Conservation (phyloP, 495 filamentous ascomycete genomes). For the Neurospora sp. region DNA sequence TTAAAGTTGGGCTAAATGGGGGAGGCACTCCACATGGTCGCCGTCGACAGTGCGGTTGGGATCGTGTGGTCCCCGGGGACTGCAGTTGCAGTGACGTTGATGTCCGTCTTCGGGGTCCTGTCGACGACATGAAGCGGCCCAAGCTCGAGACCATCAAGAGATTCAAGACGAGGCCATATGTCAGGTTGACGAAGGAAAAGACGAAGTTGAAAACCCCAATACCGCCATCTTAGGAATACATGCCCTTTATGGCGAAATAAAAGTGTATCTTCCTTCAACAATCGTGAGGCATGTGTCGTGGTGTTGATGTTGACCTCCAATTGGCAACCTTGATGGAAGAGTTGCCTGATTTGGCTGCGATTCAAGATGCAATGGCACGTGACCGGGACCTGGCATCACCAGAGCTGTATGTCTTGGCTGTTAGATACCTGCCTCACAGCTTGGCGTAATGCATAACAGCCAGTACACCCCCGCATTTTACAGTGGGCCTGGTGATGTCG, state of each 20-base stretch:
- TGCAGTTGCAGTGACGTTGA: background rate
- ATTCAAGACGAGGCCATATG: background rate
- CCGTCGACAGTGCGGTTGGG: background rate
- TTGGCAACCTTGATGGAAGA: background rate
- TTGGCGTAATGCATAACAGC: background rate
- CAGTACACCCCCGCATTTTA: background rate
- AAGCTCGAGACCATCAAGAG: background rate
- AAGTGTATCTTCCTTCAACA: background rate
- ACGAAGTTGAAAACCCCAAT: background rate
- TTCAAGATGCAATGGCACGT: background rate
- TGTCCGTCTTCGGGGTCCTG: background rate
- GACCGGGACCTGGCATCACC: background rate
- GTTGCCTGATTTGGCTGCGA: background rate
- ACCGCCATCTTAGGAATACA: background rate
- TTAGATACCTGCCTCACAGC: background rate
- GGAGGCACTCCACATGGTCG: background rate
- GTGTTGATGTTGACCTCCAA: background rate
- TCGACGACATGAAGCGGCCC: background rate
- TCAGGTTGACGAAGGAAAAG: background rate
- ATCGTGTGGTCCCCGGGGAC: background rate
- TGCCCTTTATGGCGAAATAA: background rate
- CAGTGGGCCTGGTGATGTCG: conserved; percentile 17
- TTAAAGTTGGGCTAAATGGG: background rate
- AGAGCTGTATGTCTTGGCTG: background rate
- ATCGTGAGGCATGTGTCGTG: background rate